phyloP scores from a whole-genome alignment of 306 rosid genomes.

The Sophora flavescens region DNA sequence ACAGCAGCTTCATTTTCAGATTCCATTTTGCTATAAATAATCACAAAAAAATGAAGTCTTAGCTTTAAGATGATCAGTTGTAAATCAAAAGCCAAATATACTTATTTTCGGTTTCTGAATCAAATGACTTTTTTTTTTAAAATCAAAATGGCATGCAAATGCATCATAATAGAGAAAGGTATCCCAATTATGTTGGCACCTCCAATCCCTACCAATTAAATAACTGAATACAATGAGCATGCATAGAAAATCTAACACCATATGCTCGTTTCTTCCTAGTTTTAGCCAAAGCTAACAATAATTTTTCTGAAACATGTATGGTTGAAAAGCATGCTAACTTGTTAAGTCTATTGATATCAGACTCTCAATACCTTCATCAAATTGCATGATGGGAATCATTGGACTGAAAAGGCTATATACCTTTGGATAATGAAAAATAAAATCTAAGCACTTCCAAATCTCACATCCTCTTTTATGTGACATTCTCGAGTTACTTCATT shows the following conservation, averaged over 20 bases:
- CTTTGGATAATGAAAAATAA: constrained; percentile 7
- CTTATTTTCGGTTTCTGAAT: background rate
- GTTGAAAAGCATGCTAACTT: background rate
- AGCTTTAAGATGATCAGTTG: constrained; percentile 16
- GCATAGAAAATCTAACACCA: constrained; percentile 5
- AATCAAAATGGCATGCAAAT: too few species aligned
- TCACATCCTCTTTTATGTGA: constrained; percentile 11
- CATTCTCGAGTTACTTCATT: background rate
- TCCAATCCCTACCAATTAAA: too few species aligned
- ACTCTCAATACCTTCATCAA: background rate
- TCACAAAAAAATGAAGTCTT: constrained; percentile 17
- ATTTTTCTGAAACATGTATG: background rate
- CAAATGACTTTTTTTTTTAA: too few species aligned
- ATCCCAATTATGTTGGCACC: too few species aligned
- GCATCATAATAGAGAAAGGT: too few species aligned
- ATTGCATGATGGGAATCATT: constrained; percentile 29
- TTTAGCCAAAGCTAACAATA: background rate
- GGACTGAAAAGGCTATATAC: background rate
- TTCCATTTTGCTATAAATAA: constrained; percentile 63
- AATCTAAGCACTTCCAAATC: constrained; percentile 4
- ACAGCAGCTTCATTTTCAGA: constrained; percentile 65
- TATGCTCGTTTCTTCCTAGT: background rate
- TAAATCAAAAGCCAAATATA: background rate
- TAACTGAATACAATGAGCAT: background rate
- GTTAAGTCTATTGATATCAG: background rate